Percentiles rank a stretch among this genome's conserved stretches.
Evolutionary conservation across 2,329 filamentous ascomycete species (phyloP).

Genomic region (Diaporthe nobilis): DNA sequence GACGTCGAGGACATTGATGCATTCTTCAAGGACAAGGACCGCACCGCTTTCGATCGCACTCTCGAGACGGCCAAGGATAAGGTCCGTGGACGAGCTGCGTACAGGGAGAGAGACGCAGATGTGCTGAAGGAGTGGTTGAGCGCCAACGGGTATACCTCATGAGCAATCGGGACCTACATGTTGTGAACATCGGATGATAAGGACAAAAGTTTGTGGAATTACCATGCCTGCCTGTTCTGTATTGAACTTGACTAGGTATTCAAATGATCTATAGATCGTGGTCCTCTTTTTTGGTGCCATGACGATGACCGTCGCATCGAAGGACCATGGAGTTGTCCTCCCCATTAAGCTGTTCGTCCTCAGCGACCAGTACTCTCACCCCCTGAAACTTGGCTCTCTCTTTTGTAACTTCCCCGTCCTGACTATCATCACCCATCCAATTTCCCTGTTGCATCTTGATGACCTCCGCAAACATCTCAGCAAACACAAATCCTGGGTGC

Average conservation of each 20-base stretch:
- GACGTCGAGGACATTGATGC: slow-evolving; percentile 81
- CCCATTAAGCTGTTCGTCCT: slow-evolving; percentile 27
- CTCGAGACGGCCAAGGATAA: slow-evolving; percentile 89
- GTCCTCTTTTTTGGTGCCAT: neutral
- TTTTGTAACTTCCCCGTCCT: slow-evolving; percentile 49
- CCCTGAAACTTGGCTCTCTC: slow-evolving; percentile 31
- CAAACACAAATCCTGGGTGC: slow-evolving; percentile 51
- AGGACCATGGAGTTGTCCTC: slow-evolving; percentile 4
- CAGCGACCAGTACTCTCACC: slow-evolving; percentile 37
- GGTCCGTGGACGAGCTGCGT: slow-evolving; percentile 85
- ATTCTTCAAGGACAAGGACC: slow-evolving; percentile 92
- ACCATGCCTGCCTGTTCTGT: neutral
- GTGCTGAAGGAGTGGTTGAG: slow-evolving; percentile 84
- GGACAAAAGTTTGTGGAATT: slow-evolving; percentile 19
- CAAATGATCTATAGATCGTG: neutral
- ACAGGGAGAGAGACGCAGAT: slow-evolving; percentile 81
- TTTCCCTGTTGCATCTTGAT: slow-evolving; percentile 50
- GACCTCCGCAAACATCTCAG: slow-evolving; percentile 47
- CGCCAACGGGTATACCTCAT: slow-evolving; percentile 58
- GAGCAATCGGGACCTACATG: neutral
- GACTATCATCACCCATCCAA: slow-evolving; percentile 44
- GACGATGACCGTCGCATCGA: neutral
- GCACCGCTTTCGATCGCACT: slow-evolving; percentile 86
- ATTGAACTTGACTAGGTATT: neutral
- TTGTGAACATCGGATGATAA: neutral